Percentiles rank a stretch among this genome's conserved stretches.
Evolutionary conservation across 1,139 yeast species (phyloP).

Genomic region (Candida frijolesensis): DNA sequence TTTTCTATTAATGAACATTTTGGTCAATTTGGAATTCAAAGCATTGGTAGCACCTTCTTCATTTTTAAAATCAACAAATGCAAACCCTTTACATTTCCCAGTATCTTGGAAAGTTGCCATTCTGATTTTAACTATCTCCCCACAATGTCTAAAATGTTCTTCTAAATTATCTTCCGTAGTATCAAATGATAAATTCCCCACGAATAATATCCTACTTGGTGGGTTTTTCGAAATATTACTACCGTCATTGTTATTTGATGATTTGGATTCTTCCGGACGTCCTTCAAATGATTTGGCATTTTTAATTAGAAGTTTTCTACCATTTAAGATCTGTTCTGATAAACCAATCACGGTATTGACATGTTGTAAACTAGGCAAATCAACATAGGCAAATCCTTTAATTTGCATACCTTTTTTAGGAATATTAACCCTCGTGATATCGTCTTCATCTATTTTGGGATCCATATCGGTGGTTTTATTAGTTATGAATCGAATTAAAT

Average conservation of each 20-base stretch:
- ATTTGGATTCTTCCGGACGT: slow-evolving; percentile 59
- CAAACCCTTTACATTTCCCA: slow-evolving; percentile 96
- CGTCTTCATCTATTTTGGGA: slow-evolving; percentile 45
- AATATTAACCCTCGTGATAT: slow-evolving; percentile 63
- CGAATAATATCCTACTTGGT: slow-evolving; percentile 85
- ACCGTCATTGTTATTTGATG: slow-evolving; percentile 18
- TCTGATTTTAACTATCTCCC: slow-evolving; percentile 77
- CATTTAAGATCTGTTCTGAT: slow-evolving; percentile 74
- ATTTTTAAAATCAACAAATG: slow-evolving; percentile 83
- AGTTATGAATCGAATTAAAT: slow-evolving; percentile 63
- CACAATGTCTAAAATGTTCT: slow-evolving; percentile 78
- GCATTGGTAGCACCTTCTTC: slow-evolving; percentile 84
- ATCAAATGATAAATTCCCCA: slow-evolving; percentile 91
- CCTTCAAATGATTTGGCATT: slow-evolving; percentile 83
- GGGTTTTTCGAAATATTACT: slow-evolving; percentile 60
- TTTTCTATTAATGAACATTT: slow-evolving; percentile 69
- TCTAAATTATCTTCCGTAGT: slow-evolving; percentile 80
- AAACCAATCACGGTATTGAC: slow-evolving; percentile 65
- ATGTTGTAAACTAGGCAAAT: slow-evolving; percentile 66
- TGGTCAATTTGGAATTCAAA: slow-evolving; percentile 69
- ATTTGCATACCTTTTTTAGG: slow-evolving; percentile 63
- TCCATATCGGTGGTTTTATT: slow-evolving; percentile 52
- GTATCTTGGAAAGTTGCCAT: slow-evolving; percentile 97
- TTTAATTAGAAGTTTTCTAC: slow-evolving; percentile 85
- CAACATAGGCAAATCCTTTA: slow-evolving; percentile 92